These are phyloP conservation scores for Pittosporum tobira DNA, from an alignment of 129 eudicot species.

Conservation along the genomic window DNA sequence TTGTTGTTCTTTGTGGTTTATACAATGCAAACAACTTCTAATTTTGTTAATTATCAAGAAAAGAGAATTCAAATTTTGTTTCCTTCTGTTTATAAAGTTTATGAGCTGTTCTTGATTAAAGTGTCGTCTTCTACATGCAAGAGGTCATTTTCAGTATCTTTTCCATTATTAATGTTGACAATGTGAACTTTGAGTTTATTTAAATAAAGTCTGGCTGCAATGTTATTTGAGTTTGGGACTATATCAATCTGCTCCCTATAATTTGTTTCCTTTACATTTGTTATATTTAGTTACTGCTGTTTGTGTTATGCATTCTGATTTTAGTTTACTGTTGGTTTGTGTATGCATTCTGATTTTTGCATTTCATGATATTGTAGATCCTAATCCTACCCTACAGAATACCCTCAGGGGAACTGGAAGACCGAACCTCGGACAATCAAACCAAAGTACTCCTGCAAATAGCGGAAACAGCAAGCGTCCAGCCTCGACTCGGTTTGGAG, in stretches of 20 bases:
- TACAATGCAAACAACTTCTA: too few relatives aligned
- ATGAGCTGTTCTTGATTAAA: too few relatives aligned
- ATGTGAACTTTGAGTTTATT: background rate
- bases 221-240: background rate
- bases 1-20: background rate
- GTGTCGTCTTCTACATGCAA: too few relatives aligned
- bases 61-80: background rate
- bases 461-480: slow-evolving; percentile 20
- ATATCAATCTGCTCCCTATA: background rate
- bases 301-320: background rate
- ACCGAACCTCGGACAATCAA: slow-evolving; percentile 25
- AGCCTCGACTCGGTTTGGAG: slow-evolving; percentile 37
- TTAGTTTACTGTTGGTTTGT: too few relatives aligned
- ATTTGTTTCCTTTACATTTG: too few relatives aligned
- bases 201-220: background rate
- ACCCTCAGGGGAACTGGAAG: slow-evolving; percentile 29
- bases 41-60: background rate
- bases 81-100: background rate
- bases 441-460: slow-evolving; percentile 23
- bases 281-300: too few relatives aligned
- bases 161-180: too few relatives aligned
- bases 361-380: slow-evolving; percentile 18
- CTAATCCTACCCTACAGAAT: slow-evolving; percentile 40
- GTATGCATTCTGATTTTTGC: background rate
- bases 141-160: too few relatives aligned